phyloP scores from a whole-genome alignment of 1,284 basidiomycete genomes.

The Trichosporon ovoides region DNA sequence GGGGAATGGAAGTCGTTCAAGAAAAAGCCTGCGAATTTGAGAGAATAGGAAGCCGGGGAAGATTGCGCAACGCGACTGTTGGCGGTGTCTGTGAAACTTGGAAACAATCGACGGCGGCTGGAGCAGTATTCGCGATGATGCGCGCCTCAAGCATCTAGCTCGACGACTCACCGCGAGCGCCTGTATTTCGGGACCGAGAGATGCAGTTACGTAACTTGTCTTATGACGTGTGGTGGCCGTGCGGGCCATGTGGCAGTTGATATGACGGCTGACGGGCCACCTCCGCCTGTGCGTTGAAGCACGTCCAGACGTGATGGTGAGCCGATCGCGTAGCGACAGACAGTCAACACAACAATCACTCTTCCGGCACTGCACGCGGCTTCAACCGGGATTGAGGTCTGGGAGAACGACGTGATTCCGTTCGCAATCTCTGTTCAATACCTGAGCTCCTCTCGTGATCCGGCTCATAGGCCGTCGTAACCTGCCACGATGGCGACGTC shows the following conservation, averaged over 20 bases:
- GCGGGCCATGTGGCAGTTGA: neutral
- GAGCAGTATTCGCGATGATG: neutral
- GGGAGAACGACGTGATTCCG: neutral
- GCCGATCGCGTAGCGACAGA: neutral
- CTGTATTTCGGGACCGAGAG: slow-evolving; percentile 1
- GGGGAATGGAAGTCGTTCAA: neutral
- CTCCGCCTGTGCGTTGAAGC: slow-evolving; percentile 1
- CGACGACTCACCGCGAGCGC: slow-evolving; percentile 1
- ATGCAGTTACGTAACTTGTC: neutral
- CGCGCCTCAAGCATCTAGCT: neutral
- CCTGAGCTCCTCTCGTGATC: neutral
- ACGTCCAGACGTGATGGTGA: neutral
- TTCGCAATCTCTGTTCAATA: neutral
- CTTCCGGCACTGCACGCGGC: neutral
- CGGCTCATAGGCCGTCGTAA: neutral
- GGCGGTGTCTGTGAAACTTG: neutral
- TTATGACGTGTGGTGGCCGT: neutral
- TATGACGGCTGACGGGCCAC: neutral
- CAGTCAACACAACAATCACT: no score
- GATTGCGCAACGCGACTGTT: neutral
- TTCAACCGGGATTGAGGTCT: neutral
- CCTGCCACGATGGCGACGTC: slow-evolving; percentile 63
- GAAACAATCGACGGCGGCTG: neutral
- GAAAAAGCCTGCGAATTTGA: neutral
- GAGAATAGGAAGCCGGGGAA: neutral